phyloP scores from a whole-genome alignment of 495 filamentous ascomycete genomes.

The Daldinia vernicosa region DNA sequence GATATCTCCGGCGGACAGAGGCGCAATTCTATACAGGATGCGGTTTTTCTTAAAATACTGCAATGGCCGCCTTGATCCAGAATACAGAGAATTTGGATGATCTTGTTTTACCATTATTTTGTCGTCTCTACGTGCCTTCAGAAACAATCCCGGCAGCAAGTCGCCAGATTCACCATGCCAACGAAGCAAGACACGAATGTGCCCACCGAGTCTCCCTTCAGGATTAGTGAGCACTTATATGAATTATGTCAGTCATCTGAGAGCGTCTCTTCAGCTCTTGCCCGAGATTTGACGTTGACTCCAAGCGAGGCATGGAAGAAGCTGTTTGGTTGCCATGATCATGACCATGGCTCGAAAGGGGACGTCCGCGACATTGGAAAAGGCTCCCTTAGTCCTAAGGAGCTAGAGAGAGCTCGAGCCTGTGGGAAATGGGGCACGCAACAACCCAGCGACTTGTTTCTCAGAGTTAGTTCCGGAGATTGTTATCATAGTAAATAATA shows the following conservation, averaged over 20 bases:
- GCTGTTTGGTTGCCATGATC: slow-evolving; percentile 56
- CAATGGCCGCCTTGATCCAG: slow-evolving; percentile 1
- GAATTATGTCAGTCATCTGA: slow-evolving; percentile 59
- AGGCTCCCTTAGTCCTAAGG: slow-evolving; percentile 45
- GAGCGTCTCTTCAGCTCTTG: slow-evolving; percentile 66
- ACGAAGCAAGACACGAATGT: slow-evolving; percentile 5
- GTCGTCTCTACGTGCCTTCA: neutral
- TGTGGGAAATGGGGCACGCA: slow-evolving; percentile 75
- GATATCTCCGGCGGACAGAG: neutral
- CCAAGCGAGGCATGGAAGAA: slow-evolving; percentile 64
- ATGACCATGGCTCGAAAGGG: slow-evolving; percentile 26
- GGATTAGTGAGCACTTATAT: slow-evolving; percentile 59
- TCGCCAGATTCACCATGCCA: slow-evolving; percentile 8
- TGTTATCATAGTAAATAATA: neutral
- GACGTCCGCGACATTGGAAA: slow-evolving; percentile 37
- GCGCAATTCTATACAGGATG: slow-evolving; percentile 10
- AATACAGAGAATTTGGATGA: slow-evolving; percentile 5
- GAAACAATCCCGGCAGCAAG: neutral
- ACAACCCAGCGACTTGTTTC: slow-evolving; percentile 71
- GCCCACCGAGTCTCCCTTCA: slow-evolving; percentile 24
- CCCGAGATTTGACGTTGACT: slow-evolving; percentile 58
- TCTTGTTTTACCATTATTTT: neutral
- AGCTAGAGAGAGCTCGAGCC: slow-evolving; percentile 60
- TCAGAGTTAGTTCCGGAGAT: slow-evolving; percentile 54
- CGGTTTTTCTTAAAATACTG: neutral